These are phyloP conservation scores for Clavariopsis aquatica DNA, from an alignment of 495 filamentous ascomycete species.

Conservation along the genomic window DNA sequence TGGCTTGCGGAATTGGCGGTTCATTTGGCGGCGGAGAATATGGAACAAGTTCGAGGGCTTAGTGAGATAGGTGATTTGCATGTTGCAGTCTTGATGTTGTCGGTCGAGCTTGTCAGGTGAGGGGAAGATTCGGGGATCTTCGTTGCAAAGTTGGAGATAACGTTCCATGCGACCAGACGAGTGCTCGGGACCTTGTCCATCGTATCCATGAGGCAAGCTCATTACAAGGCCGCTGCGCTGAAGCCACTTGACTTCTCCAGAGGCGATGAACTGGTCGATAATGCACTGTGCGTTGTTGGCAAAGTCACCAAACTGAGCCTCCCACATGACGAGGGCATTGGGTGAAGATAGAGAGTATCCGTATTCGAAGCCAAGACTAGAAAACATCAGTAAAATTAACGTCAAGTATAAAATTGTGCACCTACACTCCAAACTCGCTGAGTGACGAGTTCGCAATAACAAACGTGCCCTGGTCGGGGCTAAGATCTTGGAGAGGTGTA, in stretches of 20 bases:
- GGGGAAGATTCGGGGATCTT: constrained; percentile 93
- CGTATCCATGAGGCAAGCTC: constrained; percentile 95
- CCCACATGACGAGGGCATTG: constrained; percentile 97
- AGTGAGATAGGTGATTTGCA: constrained; percentile 97
- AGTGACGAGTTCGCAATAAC: constrained; percentile 97
- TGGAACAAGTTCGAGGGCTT: constrained; percentile 93
- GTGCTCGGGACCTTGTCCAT: constrained; percentile 97
- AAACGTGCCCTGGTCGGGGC: constrained; percentile 86
- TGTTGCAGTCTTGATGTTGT: constrained; percentile 99
- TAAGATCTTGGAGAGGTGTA: constrained; percentile 86
- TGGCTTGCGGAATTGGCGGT: constrained; percentile 98
- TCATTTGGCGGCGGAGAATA: constrained; percentile 93
- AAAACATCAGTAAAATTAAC: constrained; percentile 10
- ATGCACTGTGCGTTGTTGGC: constrained; percentile 99
- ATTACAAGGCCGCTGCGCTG: constrained; percentile 94
- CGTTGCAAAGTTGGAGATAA: constrained; percentile 96
- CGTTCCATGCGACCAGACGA: constrained; percentile 97
- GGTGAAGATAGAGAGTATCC: constrained; percentile 97
- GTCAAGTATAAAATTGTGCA: constrained; percentile 18
- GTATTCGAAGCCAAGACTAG: constrained; percentile 91
- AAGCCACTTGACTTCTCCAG: constrained; percentile 97
- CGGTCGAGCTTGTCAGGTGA: constrained; percentile 83
- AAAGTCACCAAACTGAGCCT: constrained; percentile 99
- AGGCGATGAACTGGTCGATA: constrained; percentile 97
- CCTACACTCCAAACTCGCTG: constrained; percentile 85